Evolutionary conservation across 352 stramenopile genomes (phyloP).

Genomic region (Salisapilia sapeloensis): DNA sequence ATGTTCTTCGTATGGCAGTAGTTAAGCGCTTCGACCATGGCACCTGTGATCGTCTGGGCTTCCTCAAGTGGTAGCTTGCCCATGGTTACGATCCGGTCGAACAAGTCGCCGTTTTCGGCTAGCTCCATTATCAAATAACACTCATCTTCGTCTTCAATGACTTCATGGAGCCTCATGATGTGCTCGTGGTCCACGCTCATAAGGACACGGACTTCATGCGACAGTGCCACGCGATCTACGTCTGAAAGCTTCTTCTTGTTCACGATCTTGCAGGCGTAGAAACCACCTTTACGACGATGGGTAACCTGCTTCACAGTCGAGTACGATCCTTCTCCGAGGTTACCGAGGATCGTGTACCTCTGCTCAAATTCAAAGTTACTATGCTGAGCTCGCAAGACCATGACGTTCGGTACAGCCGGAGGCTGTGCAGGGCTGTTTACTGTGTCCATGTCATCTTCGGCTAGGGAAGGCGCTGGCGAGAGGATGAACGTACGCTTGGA

Average conservation of each 20-base stretch:
- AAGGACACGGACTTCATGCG: conserved; percentile 58
- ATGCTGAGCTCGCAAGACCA: conserved; percentile 58
- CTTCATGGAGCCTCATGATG: conserved; percentile 85
- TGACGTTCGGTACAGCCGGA: conserved; percentile 14
- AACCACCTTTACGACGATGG: conserved; percentile 49
- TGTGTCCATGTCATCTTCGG: too few species aligned
- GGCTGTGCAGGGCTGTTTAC: too few species aligned
- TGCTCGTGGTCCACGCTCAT: conserved; percentile 66
- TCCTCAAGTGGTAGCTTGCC: conserved; percentile 51
- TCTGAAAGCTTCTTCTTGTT: conserved; percentile 61
- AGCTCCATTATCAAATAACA: conserved; percentile 98
- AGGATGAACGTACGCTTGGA: too few species aligned
- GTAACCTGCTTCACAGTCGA: conserved; percentile 80
- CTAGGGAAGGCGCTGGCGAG: too few species aligned
- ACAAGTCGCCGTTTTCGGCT: conserved; percentile 81
- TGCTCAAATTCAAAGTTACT: conserved; percentile 74
- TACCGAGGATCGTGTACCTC: conserved; percentile 57
- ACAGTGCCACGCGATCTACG: conserved; percentile 48
- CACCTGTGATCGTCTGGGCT: conserved; percentile 44
- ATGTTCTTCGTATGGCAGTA: conserved; percentile 86
- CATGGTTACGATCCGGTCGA: conserved; percentile 76
- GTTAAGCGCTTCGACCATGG: conserved; percentile 75
- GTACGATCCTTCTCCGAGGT: conserved; percentile 77
- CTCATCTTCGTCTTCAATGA: conserved; percentile 88
- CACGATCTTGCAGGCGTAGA: conserved; percentile 73